Evolutionary conservation across 2,329 filamentous ascomycete species (phyloP).

Genomic region (Colletotrichum godetiae): DNA sequence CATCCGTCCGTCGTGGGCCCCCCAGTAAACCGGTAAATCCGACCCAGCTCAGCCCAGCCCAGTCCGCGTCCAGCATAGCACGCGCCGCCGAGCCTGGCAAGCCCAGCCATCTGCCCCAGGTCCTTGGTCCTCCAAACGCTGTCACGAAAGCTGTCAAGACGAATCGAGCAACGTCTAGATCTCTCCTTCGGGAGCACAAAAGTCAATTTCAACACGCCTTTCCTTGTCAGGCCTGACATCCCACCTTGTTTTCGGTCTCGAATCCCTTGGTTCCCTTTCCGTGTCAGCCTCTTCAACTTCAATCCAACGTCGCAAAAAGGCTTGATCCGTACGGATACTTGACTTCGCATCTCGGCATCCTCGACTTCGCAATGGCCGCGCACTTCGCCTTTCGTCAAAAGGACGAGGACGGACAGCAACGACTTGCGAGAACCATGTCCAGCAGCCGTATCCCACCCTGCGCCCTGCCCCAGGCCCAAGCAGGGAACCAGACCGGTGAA

Average conservation of each 20-base stretch:
- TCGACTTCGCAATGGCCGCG: not conserved
- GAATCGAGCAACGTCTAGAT: slow-evolving; percentile 34
- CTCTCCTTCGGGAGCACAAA: slow-evolving; percentile 31
- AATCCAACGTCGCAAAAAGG: not conserved
- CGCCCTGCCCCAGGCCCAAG: not conserved
- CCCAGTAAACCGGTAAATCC: slow-evolving; percentile 7
- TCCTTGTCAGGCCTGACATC: slow-evolving; percentile 33
- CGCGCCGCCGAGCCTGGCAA: slow-evolving; percentile 19
- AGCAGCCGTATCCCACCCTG: not conserved
- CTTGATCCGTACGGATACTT: not conserved
- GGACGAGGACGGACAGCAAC: not conserved
- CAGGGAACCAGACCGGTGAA: not conserved
- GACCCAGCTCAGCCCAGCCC: slow-evolving; percentile 14
- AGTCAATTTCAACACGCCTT: slow-evolving; percentile 34
- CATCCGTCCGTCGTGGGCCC: not conserved
- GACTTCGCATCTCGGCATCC: not conserved
- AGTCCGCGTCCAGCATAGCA: slow-evolving; percentile 20
- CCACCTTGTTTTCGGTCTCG: slow-evolving; percentile 15
- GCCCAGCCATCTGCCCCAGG: slow-evolving; percentile 19
- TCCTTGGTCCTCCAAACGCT: slow-evolving; percentile 21
- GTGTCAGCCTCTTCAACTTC: slow-evolving; percentile 33
- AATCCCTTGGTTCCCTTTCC: not conserved
- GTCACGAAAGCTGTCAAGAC: slow-evolving; percentile 32
- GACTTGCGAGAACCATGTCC: not conserved
- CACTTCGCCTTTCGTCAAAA: not conserved